These are phyloP conservation scores for Plantago rigida DNA, from an alignment of 305 asterid species.

Conservation along the genomic window DNA sequence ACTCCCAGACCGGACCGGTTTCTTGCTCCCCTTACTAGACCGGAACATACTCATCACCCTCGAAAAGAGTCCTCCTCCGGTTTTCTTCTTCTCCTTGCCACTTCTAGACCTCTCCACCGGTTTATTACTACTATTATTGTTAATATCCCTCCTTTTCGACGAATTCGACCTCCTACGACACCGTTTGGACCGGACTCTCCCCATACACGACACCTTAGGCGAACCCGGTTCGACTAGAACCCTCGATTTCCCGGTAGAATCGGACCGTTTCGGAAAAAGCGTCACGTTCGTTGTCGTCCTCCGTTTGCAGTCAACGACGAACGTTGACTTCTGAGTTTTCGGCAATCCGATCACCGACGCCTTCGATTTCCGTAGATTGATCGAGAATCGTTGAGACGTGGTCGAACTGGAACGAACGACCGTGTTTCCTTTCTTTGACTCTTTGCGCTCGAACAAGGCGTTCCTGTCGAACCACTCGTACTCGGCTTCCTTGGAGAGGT, in stretches of 20 bases:
- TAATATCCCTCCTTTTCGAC: neutral
- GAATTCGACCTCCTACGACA: conserved; percentile 55
- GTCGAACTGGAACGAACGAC: conserved; percentile 29
- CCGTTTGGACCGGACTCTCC: conserved; percentile 67
- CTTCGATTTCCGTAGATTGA: conserved; percentile 31
- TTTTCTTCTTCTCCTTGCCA: conserved; percentile 35
- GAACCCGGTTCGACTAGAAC: conserved; percentile 43
- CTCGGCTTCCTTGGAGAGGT: conserved; percentile 78
- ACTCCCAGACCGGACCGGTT: conserved; percentile 29
- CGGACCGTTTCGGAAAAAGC: conserved; percentile 54
- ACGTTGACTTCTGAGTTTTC: conserved; percentile 51
- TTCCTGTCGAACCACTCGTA: conserved; percentile 78
- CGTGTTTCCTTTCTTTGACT: conserved; percentile 51
- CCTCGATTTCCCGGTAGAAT: conserved; percentile 19
- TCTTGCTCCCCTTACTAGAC: conserved; percentile 24
- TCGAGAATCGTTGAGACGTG: conserved; percentile 48
- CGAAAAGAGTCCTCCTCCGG: conserved; percentile 29
- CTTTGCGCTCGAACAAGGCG: conserved; percentile 66
- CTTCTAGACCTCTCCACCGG: conserved; percentile 28
- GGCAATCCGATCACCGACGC: conserved; percentile 62
- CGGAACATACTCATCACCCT: conserved; percentile 46
- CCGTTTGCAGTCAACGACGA: conserved; percentile 21
- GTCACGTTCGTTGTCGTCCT: conserved; percentile 20
- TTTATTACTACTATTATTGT: conserved; percentile 5
- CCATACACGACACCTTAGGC: conserved; percentile 89